phyloP scores from a whole-genome alignment of 305 asterid species.

The Ilex paraguariensis region DNA sequence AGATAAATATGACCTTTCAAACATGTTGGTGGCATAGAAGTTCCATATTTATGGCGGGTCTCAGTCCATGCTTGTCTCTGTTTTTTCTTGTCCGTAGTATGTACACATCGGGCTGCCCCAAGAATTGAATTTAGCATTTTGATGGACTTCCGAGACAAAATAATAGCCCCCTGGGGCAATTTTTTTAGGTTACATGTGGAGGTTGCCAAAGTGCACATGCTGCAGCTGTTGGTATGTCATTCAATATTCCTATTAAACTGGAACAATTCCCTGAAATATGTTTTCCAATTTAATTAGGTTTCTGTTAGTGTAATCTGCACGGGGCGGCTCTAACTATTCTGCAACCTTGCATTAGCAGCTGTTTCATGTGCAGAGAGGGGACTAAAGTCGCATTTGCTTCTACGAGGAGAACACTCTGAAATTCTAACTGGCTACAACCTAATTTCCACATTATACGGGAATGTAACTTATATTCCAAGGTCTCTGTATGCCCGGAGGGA shows the following conservation, averaged over 20 bases:
- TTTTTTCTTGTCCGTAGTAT: background rate
- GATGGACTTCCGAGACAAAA: constrained; percentile 6
- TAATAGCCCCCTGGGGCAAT: constrained; percentile 13
- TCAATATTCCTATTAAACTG: constrained; percentile 8
- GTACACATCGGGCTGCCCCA: background rate
- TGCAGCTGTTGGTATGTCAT: constrained; percentile 88
- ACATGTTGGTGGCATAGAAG: no score
- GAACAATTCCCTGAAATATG: constrained; percentile 1
- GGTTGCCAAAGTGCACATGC: constrained; percentile 98
- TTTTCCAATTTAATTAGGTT: background rate
- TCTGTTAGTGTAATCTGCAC: background rate
- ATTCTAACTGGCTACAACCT: constrained; percentile 79
- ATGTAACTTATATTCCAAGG: constrained; percentile 73
- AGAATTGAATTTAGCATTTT: constrained; percentile 3
- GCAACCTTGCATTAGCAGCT: constrained; percentile 36
- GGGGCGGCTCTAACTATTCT: constrained; percentile 16
- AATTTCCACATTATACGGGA: constrained; percentile 68
- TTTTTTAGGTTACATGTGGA: constrained; percentile 89
- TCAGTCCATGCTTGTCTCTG: background rate
- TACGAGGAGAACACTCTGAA: constrained; percentile 92
- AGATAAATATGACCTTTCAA: background rate
- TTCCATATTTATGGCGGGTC: no score
- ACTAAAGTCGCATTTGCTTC: constrained; percentile 77
- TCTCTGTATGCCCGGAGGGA: constrained; percentile 68
- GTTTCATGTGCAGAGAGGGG: constrained; percentile 94